phyloP scores from a whole-genome alignment of 345 rosid genomes.

The Populus tremula region DNA sequence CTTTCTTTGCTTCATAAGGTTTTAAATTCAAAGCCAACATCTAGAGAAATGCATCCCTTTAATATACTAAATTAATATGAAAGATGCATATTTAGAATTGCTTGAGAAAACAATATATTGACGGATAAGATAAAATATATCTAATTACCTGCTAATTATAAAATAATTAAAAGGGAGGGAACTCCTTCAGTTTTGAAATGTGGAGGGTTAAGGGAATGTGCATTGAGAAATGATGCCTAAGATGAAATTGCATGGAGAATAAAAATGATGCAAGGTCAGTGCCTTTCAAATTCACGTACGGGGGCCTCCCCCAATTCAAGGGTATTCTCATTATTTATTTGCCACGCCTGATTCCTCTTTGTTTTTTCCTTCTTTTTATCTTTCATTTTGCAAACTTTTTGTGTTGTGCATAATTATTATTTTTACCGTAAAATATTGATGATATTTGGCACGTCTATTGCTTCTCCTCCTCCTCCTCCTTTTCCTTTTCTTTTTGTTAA shows the following conservation, averaged over 20 bases:
- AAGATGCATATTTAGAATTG: too few relatives aligned
- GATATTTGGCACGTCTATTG: slow-evolving; percentile 43
- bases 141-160: not conserved
- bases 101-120: too few relatives aligned
- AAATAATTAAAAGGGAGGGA: not conserved
- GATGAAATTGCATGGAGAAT: slow-evolving; percentile 50
- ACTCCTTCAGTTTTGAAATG: slow-evolving; percentile 17
- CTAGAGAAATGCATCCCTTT: too few relatives aligned
- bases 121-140: too few relatives aligned
- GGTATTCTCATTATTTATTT: slow-evolving; percentile 52
- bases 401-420: slow-evolving; percentile 36
- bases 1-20: too few relatives aligned
- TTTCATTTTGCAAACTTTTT: slow-evolving; percentile 12
- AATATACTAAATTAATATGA: too few relatives aligned
- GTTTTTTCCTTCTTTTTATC: not conserved
- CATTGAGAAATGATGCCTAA: slow-evolving; percentile 37
- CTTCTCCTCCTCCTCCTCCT: not conserved
- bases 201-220: slow-evolving; percentile 10
- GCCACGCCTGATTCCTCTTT: slow-evolving; percentile 65
- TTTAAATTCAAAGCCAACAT: not conserved
- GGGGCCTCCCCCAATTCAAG: slow-evolving; percentile 47
- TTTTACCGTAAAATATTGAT: slow-evolving; percentile 35
- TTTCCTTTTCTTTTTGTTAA: not conserved
- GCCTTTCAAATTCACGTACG: slow-evolving; percentile 47
- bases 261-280: slow-evolving; percentile 46